Conservation (phyloP, 306 rosid species). For the Prunus mume region DNA sequence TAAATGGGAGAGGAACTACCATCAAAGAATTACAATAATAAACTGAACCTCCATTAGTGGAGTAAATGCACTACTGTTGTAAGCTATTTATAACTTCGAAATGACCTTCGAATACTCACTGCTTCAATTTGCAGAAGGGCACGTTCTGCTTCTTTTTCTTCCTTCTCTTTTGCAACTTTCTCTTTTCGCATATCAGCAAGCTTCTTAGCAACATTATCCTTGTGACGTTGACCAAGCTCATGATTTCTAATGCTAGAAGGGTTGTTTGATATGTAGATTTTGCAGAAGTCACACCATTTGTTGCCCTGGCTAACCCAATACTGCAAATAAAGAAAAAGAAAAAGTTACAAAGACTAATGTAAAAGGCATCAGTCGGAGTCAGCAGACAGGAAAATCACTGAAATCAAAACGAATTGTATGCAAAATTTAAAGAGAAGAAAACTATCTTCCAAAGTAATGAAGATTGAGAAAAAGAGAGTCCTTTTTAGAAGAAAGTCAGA, state of each 20-base stretch:
- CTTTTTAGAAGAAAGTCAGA: not conserved
- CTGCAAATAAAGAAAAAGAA: slow-evolving; percentile 37
- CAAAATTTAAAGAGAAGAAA: not conserved
- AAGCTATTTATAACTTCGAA: not conserved
- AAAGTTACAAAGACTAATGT: not conserved
- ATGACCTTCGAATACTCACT: slow-evolving; percentile 43
- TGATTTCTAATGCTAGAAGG: slow-evolving; percentile 84
- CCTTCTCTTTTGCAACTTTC: slow-evolving; percentile 81
- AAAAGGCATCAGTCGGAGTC: too few relatives aligned
- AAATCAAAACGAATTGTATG: not conserved
- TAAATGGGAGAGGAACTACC: not conserved
- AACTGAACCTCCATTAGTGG: not conserved
- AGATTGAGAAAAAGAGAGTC: not conserved
- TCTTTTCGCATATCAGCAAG: slow-evolving; percentile 87
- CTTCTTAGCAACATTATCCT: slow-evolving; percentile 80
- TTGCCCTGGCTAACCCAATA: slow-evolving; percentile 99
- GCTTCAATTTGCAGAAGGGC: slow-evolving; percentile 86
- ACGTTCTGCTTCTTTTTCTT: slow-evolving; percentile 60
- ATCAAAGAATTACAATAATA: not conserved
- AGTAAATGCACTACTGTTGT: not conserved
- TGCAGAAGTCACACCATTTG: slow-evolving; percentile 98
- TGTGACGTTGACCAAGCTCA: slow-evolving; percentile 91
- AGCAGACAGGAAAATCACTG: not conserved
- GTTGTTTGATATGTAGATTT: slow-evolving; percentile 82
- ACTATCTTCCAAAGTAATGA: not conserved